Conservation (phyloP, 176 grass and related monocot genomes). For the Microstegium vimineum region DNA sequence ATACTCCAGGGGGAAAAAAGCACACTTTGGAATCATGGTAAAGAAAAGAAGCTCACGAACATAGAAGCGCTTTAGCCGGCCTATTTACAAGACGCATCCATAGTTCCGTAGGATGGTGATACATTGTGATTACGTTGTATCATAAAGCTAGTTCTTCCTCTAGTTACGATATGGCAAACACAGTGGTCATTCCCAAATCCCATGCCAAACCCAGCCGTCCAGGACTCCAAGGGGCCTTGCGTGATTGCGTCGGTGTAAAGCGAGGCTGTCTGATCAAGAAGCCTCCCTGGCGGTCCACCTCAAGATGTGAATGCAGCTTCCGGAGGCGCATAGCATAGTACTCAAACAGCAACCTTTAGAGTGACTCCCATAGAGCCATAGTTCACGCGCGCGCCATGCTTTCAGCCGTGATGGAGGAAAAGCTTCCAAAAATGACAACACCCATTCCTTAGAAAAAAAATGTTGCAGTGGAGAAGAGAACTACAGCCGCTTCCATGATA, state of each 20-base stretch:
- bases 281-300: slow-evolving; percentile 1
- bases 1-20: background rate
- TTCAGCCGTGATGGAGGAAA: background rate
- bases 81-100: slow-evolving; percentile 41
- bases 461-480: background rate
- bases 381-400: background rate
- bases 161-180: background rate
- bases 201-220: background rate
- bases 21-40: background rate
- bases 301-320: background rate
- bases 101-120: slow-evolving; percentile 15
- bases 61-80: slow-evolving; percentile 29
- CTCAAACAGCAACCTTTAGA: background rate
- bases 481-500: background rate
- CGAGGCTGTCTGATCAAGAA: background rate
- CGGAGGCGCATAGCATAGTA: background rate
- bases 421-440: background rate
- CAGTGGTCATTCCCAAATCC: background rate
- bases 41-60: slow-evolving; percentile 7
- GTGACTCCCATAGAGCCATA: background rate
- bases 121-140: background rate
- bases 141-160: background rate
- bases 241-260: background rate
- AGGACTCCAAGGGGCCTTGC: background rate
- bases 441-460: background rate